These are phyloP conservation scores for Didymella glomerata DNA, from an alignment of 2,329 filamentous ascomycete genomes.

Conservation along the genomic window DNA sequence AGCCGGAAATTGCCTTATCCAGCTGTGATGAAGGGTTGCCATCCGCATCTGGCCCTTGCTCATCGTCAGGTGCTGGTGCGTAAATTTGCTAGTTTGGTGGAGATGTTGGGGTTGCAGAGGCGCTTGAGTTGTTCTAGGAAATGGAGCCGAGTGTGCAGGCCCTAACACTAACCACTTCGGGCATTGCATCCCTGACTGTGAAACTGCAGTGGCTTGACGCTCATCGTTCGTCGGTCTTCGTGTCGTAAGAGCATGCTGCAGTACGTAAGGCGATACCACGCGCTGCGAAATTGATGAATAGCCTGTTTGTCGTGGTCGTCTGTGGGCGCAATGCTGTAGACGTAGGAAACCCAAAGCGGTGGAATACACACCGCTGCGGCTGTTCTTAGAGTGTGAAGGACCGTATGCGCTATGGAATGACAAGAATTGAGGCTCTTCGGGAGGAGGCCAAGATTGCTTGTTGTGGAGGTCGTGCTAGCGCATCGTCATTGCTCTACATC, in stretches of 20 bases:
- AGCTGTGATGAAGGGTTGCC: neutral
- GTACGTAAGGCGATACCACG: slow-evolving; percentile 23
- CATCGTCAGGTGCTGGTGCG: slow-evolving; percentile 21
- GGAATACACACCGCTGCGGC: neutral
- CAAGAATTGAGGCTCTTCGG: slow-evolving; percentile 9
- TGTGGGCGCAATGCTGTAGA: neutral
- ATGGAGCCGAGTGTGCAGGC: slow-evolving; percentile 3
- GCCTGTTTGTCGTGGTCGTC: neutral
- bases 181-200: slow-evolving; percentile 7
- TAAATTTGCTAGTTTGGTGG: slow-evolving; percentile 28
- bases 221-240: neutral
- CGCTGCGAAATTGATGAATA: neutral
- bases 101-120: slow-evolving; percentile 14
- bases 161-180: slow-evolving; percentile 10
- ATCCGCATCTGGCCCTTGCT: slow-evolving; percentile 10
- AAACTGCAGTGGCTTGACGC: slow-evolving; percentile 17
- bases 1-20: slow-evolving; percentile 17
- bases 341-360: neutral
- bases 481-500: neutral
- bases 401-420: neutral
- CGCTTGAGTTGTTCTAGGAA: slow-evolving; percentile 16
- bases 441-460: slow-evolving; percentile 10
- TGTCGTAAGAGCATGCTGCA: slow-evolving; percentile 2
- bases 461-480: slow-evolving; percentile 2
- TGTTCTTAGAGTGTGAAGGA: neutral